Evolutionary conservation across 352 stramenopile species (phyloP).

Genomic region (Globisporangium recalcitrans): DNA sequence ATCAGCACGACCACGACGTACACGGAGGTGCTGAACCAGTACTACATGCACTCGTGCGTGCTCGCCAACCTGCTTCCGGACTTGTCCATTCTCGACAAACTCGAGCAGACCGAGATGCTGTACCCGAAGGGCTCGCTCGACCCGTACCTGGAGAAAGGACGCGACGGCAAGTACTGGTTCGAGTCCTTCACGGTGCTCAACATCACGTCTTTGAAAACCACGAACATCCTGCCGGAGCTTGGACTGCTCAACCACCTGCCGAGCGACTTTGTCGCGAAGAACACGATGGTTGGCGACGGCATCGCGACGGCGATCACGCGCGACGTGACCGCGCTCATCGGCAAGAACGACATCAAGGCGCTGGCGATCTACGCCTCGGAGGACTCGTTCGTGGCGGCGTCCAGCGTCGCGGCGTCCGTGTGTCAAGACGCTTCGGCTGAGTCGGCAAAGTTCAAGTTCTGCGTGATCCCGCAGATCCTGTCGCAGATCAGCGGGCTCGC

Average conservation of each 20-base stretch:
- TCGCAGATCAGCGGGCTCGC: constrained; percentile 3
- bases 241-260: background rate
- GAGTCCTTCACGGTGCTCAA: constrained; percentile 3
- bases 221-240: background rate
- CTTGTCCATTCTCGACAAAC: background rate
- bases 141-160: constrained; percentile 4
- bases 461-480: constrained; percentile 4
- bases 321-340: background rate
- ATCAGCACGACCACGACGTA: background rate
- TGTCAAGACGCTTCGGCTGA: background rate
- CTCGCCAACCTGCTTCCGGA: background rate
- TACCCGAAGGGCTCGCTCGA: background rate
- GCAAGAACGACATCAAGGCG: constrained; percentile 5
- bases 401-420: background rate
- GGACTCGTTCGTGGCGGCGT: constrained; percentile 1
- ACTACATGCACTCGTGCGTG: constrained; percentile 4
- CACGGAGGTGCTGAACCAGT: background rate
- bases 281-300: constrained; percentile 2
- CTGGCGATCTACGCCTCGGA: background rate
- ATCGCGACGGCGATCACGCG: constrained; percentile 6
- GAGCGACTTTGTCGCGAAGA: constrained; percentile 1
- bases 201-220: background rate
- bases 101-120: constrained; percentile 1
- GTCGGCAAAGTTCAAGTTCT: background rate
- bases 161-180: constrained; percentile 1